phyloP scores from a whole-genome alignment of 208 protist species.

The Trichomonas gallinae region DNA sequence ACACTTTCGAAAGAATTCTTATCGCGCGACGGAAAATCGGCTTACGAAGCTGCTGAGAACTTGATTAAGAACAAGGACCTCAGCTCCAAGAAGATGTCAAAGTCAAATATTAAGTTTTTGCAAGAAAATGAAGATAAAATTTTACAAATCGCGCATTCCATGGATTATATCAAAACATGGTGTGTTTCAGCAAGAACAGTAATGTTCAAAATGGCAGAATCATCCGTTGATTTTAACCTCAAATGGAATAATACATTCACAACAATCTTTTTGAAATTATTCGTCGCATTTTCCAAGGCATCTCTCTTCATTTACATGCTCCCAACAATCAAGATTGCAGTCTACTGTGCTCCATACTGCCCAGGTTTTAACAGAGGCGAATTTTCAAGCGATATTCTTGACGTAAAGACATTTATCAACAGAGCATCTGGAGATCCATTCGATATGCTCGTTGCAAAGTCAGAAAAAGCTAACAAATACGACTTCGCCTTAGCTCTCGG shows the following conservation, averaged over 20 bases:
- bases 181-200: neutral
- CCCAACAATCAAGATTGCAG: neutral
- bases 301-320: neutral
- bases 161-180: neutral
- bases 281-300: neutral
- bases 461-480: neutral
- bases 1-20: neutral
- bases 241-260: neutral
- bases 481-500: neutral
- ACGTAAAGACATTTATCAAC: neutral
- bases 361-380: neutral
- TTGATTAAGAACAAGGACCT: neutral
- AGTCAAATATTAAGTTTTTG: neutral
- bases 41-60: neutral
- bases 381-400: neutral
- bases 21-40: neutral
- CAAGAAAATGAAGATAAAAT: neutral
- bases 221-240: neutral
- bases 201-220: neutral
- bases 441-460: neutral
- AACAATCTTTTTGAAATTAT: neutral
- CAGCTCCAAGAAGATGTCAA: neutral
- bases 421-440: neutral
- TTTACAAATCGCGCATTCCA: neutral
- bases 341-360: neutral